Conservation (phyloP, 169 alveolate species). For the Plasmodium inui region DNA sequence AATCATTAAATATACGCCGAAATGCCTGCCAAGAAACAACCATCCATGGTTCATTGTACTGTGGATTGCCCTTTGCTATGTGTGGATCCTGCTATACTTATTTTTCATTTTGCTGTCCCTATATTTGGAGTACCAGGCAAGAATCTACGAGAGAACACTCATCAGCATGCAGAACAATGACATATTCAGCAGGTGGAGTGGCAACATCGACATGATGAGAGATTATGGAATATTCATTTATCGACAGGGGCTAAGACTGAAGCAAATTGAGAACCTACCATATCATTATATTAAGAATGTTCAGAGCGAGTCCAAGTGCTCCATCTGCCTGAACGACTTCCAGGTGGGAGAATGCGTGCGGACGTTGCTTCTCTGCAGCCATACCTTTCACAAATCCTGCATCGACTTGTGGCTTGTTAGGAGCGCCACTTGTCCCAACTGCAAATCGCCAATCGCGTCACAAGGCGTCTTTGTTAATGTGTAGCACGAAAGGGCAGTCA, state of each 20-base stretch:
- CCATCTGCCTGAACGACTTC: constrained; percentile 52
- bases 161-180: constrained; percentile 80
- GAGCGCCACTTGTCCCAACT: constrained; percentile 87
- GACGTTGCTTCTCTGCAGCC: constrained; percentile 83
- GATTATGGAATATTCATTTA: constrained; percentile 85
- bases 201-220: constrained; percentile 73
- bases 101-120: constrained; percentile 78
- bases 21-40: constrained; percentile 82
- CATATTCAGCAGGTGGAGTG: constrained; percentile 54
- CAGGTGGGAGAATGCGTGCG: constrained; percentile 78
- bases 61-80: constrained; percentile 85
- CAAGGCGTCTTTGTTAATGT: constrained; percentile 43
- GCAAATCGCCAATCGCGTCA: constrained; percentile 79
- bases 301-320: constrained; percentile 28
- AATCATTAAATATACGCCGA: constrained; percentile 79
- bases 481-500: neutral
- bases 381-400: constrained; percentile 84
- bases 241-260: constrained; percentile 77
- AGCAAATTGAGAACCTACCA: constrained; percentile 49
- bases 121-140: constrained; percentile 47
- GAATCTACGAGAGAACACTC: constrained; percentile 78
- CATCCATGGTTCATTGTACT: constrained; percentile 87
- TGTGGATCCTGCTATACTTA: constrained; percentile 82
- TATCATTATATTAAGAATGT: constrained; percentile 37
- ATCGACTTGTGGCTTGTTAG: constrained; percentile 87